Evolutionary conservation across 2,329 filamentous ascomycete species (phyloP).

Genomic region (Teratosphaeriaceae sp.): DNA sequence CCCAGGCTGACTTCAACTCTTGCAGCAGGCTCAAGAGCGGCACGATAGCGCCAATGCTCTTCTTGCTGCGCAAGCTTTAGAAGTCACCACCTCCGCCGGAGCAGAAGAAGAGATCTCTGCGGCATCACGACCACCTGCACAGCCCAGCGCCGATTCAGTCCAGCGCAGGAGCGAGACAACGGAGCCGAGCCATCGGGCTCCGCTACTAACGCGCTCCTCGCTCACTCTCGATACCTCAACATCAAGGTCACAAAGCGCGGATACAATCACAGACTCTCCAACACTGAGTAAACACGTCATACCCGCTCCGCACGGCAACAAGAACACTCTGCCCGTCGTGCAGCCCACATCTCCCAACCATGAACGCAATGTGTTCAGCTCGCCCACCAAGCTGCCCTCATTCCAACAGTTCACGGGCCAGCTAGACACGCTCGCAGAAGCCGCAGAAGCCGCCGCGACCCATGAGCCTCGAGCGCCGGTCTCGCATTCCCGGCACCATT

Average conservation of each 20-base stretch:
- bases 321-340: constrained; percentile 22
- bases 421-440: constrained; percentile 23
- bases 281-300: constrained; percentile 12
- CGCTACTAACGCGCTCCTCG: background rate
- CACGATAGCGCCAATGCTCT: background rate
- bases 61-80: constrained; percentile 1
- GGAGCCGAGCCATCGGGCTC: background rate
- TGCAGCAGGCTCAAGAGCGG: background rate
- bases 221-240: constrained; percentile 4
- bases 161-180: background rate
- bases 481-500: constrained; percentile 19
- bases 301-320: constrained; percentile 4
- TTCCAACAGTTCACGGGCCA: constrained; percentile 26
- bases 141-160: background rate
- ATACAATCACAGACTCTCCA: constrained; percentile 16
- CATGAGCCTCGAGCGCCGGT: constrained; percentile 15
- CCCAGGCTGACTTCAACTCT: background rate
- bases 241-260: background rate
- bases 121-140: background rate
- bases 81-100: background rate
- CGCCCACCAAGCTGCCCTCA: constrained; percentile 24
- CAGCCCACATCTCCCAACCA: constrained; percentile 14
- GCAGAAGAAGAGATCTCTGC: background rate
- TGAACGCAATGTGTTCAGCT: constrained; percentile 9
- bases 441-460: constrained; percentile 17